These are phyloP conservation scores for Paecilomyces sp. DNA, from an alignment of 2,329 filamentous ascomycete species.

Conservation along the genomic window DNA sequence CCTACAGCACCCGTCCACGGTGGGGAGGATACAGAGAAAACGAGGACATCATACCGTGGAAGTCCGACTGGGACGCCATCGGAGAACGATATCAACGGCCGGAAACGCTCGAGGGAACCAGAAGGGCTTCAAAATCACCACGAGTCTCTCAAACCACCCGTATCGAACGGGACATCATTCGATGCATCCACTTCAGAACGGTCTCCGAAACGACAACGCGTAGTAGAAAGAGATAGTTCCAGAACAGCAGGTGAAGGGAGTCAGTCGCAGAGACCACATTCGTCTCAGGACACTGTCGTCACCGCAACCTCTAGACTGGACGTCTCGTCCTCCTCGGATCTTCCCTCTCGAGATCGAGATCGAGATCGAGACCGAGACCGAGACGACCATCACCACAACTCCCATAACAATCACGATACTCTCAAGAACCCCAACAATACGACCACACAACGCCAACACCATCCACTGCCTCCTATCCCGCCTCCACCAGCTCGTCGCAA, in stretches of 20 bases:
- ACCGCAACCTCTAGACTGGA: background rate
- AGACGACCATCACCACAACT: slow-evolving; percentile 1
- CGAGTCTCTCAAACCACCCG: slow-evolving; percentile 6
- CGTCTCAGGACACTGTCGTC: background rate
- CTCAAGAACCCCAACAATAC: background rate
- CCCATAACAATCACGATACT: slow-evolving; percentile 4
- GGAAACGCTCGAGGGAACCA: slow-evolving; percentile 34
- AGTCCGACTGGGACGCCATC: slow-evolving; percentile 14
- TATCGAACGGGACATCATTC: slow-evolving; percentile 7
- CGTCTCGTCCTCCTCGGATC: background rate
- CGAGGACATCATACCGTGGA: slow-evolving; percentile 24
- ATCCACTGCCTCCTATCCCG: slow-evolving; percentile 6
- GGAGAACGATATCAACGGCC: slow-evolving; percentile 18
- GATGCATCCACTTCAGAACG: slow-evolving; percentile 12
- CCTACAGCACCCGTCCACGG: slow-evolving; percentile 24
- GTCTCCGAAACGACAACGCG: slow-evolving; percentile 32
- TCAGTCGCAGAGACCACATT: background rate
- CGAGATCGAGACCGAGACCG: slow-evolving; percentile 1
- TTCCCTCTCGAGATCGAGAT: slow-evolving; percentile 1
- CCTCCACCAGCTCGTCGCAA: slow-evolving; percentile 7
- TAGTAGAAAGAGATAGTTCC: slow-evolving; percentile 10
- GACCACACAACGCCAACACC: slow-evolving; percentile 11
- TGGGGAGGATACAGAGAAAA: slow-evolving; percentile 30
- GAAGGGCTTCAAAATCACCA: slow-evolving; percentile 11
- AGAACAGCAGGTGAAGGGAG: background rate